Conservation (phyloP, 1,284 basidiomycete genomes). For the Ustilago bromivora region DNA sequence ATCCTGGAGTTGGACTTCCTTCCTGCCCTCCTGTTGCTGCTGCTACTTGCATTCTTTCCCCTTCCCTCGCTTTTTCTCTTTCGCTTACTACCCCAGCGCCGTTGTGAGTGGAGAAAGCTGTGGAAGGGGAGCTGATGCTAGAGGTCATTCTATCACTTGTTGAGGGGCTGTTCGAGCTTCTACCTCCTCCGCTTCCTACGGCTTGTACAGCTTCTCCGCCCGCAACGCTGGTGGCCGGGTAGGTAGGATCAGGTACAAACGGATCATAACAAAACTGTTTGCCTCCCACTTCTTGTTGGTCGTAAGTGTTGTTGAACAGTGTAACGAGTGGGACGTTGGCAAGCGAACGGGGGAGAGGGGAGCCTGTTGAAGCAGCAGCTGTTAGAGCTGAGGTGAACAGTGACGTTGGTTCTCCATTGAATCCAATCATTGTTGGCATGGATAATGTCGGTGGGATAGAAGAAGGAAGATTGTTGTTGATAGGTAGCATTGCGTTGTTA, state of each 20-base stretch:
- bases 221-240: not conserved
- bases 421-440: not conserved
- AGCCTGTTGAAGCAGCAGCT: conserved; percentile 2
- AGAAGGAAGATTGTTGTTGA: not conserved
- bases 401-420: not conserved
- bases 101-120: not conserved
- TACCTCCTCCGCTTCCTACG: not conserved
- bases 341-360: conserved; percentile 11
- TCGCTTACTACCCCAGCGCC: not conserved
- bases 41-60: not conserved
- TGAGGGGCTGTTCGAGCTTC: conserved; percentile 2
- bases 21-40: not conserved
- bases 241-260: conserved; percentile 31
- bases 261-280: conserved; percentile 40
- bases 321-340: conserved; percentile 36
- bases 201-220: not conserved
- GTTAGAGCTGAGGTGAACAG: conserved; percentile 5
- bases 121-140: not conserved
- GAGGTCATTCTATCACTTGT: conserved; percentile 2
- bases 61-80: not conserved
- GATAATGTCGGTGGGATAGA: not conserved
- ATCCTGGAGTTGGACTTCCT: not conserved
- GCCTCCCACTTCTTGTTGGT: conserved; percentile 12
- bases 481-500: not conserved
- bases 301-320: conserved; percentile 44